Conservation (phyloP, 176 grass and related monocot species). For the Triticum dicoccoides region DNA sequence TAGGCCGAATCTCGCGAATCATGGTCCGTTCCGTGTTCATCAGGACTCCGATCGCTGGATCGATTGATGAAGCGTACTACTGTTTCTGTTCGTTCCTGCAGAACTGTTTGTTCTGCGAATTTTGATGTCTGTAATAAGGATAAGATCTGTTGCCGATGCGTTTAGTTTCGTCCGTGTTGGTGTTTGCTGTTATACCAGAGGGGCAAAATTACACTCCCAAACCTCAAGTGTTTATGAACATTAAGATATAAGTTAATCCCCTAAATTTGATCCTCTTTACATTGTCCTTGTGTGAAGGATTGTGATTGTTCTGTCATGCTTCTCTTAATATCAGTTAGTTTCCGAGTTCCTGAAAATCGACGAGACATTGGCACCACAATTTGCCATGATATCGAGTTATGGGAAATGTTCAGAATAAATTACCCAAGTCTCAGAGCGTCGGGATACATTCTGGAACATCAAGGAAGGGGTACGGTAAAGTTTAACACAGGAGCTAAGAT, state of each 20-base stretch:
- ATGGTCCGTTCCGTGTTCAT: not conserved
- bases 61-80: not conserved
- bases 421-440: not conserved
- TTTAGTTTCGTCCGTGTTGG: no score
- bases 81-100: slow-evolving; percentile 14
- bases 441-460: not conserved
- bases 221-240: not conserved
- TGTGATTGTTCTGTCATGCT: not conserved
- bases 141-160: no score
- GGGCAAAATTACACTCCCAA: not conserved
- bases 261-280: not conserved
- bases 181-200: not conserved
- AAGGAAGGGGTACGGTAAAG: not conserved
- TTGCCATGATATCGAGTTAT: no score
- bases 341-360: no score
- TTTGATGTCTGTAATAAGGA: slow-evolving; percentile 39
- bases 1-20: not conserved
- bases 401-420: not conserved
- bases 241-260: not conserved
- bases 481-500: no score
- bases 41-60: not conserved
- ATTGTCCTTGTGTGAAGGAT: no score
- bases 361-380: no score
- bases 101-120: slow-evolving; percentile 77
- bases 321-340: not conserved